Evolutionary conservation across 768 basidiomycete genomes (phyloP).

Genomic region (Grammothele lineata): DNA sequence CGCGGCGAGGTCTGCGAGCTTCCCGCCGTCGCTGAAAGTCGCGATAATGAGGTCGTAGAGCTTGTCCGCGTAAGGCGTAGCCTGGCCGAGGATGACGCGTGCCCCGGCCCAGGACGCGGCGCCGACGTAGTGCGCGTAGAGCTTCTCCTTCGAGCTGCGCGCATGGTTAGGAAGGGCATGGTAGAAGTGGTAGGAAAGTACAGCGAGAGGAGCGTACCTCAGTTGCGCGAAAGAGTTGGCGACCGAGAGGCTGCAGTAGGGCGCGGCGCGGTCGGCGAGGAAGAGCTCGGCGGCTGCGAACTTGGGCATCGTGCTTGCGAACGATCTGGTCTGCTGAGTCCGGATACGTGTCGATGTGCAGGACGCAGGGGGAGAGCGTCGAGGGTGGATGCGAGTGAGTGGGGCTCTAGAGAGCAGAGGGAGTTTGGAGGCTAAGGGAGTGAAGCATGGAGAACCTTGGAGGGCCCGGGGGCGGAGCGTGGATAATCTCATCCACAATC

Average conservation of each 20-base stretch:
- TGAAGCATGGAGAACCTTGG: neutral
- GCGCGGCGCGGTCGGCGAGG: slow-evolving; percentile 72
- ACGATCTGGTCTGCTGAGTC: neutral
- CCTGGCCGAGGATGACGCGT: slow-evolving; percentile 80
- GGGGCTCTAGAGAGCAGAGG: slow-evolving; percentile 1
- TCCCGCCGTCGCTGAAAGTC: slow-evolving; percentile 58
- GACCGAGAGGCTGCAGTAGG: slow-evolving; percentile 69
- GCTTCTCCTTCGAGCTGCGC: slow-evolving; percentile 64
- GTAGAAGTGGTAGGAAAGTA: neutral
- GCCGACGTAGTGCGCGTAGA: slow-evolving; percentile 70
- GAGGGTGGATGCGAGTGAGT: neutral
- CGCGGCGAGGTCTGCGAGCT: slow-evolving; percentile 49
- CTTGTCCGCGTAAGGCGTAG: slow-evolving; percentile 65
- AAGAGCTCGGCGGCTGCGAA: slow-evolving; percentile 50
- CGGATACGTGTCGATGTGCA: neutral
- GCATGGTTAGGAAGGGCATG: neutral
- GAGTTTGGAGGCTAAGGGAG: neutral
- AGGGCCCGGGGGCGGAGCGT: neutral
- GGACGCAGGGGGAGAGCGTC: neutral
- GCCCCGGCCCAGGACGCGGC: slow-evolving; percentile 82
- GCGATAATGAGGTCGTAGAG: slow-evolving; percentile 71
- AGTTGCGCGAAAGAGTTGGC: slow-evolving; percentile 65
- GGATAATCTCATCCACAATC: slow-evolving; percentile 5
- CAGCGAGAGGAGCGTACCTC: slow-evolving; percentile 39
- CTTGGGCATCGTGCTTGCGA: slow-evolving; percentile 29